phyloP scores from a whole-genome alignment of 768 basidiomycete genomes.

The Termitomyces sp. region DNA sequence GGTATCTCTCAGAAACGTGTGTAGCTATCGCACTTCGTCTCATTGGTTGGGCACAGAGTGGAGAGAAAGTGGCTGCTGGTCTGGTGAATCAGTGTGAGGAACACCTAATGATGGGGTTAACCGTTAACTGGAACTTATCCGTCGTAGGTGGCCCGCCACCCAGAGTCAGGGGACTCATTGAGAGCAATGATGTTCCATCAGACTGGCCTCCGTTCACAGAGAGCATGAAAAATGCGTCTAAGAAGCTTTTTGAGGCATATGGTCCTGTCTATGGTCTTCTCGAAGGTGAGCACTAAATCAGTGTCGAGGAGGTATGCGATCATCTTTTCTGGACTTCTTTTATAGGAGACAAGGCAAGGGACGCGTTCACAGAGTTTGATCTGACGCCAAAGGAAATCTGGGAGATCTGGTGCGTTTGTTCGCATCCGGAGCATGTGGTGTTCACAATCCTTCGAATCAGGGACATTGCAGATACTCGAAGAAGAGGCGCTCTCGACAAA shows the following conservation, averaged over 20 bases:
- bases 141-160: conserved; percentile 49
- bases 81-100: conserved; percentile 43
- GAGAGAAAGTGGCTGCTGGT: conserved; percentile 32
- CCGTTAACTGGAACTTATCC: conserved; percentile 4
- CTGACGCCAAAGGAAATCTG: conserved; percentile 55
- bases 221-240: conserved; percentile 51
- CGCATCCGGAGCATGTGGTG: background rate
- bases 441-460: conserved; percentile 23
- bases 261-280: conserved; percentile 51
- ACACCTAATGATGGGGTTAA: background rate
- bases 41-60: conserved; percentile 63
- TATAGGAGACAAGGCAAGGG: conserved; percentile 53
- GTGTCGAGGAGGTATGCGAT: background rate
- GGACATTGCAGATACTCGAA: conserved; percentile 57
- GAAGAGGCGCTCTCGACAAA: conserved; percentile 55
- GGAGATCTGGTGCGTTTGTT: conserved; percentile 48
- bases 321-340: background rate
- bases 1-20: conserved; percentile 47
- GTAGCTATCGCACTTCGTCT: conserved; percentile 56
- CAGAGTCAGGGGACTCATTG: conserved; percentile 24
- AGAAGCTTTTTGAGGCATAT: conserved; percentile 44
- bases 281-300: conserved; percentile 32
- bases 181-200: background rate
- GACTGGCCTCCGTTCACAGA: conserved; percentile 42
- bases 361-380: conserved; percentile 58